Conservation (phyloP, 768 basidiomycete species). For the Coprinellus aureogranulatus region DNA sequence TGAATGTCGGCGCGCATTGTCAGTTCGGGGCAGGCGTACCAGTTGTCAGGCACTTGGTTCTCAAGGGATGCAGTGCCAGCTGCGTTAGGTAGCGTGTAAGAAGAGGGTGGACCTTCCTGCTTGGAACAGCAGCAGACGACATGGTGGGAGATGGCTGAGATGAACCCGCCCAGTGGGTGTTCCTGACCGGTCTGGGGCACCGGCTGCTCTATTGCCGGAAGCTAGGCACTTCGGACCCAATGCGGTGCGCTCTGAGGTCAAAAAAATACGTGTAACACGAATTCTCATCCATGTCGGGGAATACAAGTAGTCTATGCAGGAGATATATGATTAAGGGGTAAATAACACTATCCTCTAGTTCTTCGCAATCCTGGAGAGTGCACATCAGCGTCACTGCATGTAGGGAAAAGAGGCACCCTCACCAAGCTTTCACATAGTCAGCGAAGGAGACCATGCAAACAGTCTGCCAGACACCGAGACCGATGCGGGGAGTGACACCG, state of each 20-base stretch:
- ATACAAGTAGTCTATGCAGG: conserved; percentile 23
- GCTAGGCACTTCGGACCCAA: conserved; percentile 10
- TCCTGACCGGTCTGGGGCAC: not conserved
- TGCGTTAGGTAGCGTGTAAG: conserved; percentile 70
- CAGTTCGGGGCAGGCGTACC: conserved; percentile 34
- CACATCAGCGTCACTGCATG: not conserved
- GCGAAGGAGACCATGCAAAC: conserved; percentile 99
- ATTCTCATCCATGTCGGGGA: not conserved
- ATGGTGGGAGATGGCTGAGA: conserved; percentile 28
- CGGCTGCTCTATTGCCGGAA: conserved; percentile 6
- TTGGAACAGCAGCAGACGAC: conserved; percentile 29
- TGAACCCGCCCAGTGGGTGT: not conserved
- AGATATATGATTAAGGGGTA: conserved; percentile 23
- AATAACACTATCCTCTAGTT: conserved; percentile 11
- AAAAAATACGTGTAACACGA: not conserved
- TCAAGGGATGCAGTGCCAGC: conserved; percentile 65
- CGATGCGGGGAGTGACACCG: conserved; percentile 95
- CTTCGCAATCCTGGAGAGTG: conserved; percentile 19
- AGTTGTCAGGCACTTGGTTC: conserved; percentile 79
- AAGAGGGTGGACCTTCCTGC: conserved; percentile 38
- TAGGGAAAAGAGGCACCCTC: conserved; percentile 15
- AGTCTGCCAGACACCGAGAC: conserved; percentile 94
- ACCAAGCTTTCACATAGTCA: conserved; percentile 92
- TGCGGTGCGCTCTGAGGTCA: not conserved
- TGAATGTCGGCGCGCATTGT: not conserved